phyloP scores from a whole-genome alignment of 441 rosid species.

The Adansonia madagascariensis region DNA sequence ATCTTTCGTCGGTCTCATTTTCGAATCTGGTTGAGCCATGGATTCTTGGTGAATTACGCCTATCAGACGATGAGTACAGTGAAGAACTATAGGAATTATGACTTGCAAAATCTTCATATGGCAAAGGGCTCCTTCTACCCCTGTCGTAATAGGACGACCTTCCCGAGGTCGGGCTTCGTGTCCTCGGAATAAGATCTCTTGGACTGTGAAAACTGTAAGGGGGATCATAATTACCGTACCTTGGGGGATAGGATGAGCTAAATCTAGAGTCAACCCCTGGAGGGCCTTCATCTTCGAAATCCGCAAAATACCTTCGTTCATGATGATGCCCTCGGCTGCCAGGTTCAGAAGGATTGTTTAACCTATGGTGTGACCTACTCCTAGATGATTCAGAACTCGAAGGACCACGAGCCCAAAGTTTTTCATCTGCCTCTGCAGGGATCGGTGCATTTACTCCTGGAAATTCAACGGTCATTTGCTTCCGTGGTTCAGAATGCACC shows the following conservation, averaged over 20 bases:
- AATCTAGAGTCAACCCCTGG: constrained; percentile 51
- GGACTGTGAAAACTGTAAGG: constrained; percentile 31
- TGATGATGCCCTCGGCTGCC: constrained; percentile 45
- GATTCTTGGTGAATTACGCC: constrained; percentile 36
- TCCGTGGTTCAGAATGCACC: constrained; percentile 41
- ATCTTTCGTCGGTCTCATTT: constrained; percentile 31
- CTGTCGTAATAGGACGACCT: constrained; percentile 49
- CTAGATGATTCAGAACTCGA: constrained; percentile 42
- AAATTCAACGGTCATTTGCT: constrained; percentile 67
- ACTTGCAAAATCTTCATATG: constrained; percentile 37
- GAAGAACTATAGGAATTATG: constrained; percentile 35
- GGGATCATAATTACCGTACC: constrained; percentile 42
- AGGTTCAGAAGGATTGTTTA: constrained; percentile 43
- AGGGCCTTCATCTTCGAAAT: constrained; percentile 55
- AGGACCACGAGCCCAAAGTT: constrained; percentile 63
- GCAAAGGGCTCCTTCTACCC: constrained; percentile 45
- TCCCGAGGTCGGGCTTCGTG: constrained; percentile 37
- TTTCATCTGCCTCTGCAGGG: constrained; percentile 75
- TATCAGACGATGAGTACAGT: constrained; percentile 12
- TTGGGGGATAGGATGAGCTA: constrained; percentile 55
- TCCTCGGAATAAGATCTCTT: constrained; percentile 21
- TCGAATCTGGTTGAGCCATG: constrained; percentile 35
- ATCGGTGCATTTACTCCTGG: constrained; percentile 91
- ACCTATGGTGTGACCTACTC: constrained; percentile 41
- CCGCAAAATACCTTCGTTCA: constrained; percentile 49